Evolutionary conservation across 805 yeast genomes (phyloP).

Genomic region (Middelhovenomyces tepae): DNA sequence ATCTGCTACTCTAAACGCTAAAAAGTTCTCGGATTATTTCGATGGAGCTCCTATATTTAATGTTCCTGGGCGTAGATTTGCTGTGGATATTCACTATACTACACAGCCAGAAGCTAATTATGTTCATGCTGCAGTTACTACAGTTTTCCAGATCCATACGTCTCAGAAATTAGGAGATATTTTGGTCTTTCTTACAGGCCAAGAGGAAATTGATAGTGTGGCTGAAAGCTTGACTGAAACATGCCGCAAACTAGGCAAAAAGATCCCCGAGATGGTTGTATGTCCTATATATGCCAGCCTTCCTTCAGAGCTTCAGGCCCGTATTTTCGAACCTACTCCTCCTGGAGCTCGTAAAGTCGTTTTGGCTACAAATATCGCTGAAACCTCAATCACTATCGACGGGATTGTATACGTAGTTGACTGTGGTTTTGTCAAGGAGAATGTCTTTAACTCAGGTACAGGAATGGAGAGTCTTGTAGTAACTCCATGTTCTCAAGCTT

Average conservation of each 20-base stretch:
- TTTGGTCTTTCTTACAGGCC: constrained; percentile 83
- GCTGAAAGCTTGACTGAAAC: constrained; percentile 67
- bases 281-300: constrained; percentile 86
- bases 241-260: constrained; percentile 49
- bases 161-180: constrained; percentile 82
- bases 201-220: constrained; percentile 82
- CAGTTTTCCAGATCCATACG: constrained; percentile 78
- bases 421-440: constrained; percentile 89
- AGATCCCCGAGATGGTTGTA: constrained; percentile 57
- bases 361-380: constrained; percentile 94
- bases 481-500: constrained; percentile 87
- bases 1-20: constrained; percentile 87
- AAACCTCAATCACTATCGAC: constrained; percentile 92
- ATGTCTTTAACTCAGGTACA: constrained; percentile 75
- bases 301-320: constrained; percentile 83
- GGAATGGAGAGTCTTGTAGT: constrained; percentile 87
- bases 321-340: constrained; percentile 86
- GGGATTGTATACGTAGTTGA: constrained; percentile 88
- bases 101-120: constrained; percentile 82
- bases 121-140: constrained; percentile 70
- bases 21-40: constrained; percentile 75
- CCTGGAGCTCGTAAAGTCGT: constrained; percentile 77
- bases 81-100: constrained; percentile 78
- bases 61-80: constrained; percentile 86
- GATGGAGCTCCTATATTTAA: constrained; percentile 66